phyloP scores from a whole-genome alignment of 495 filamentous ascomycete genomes.

The Sabuloglossum arenarium region DNA sequence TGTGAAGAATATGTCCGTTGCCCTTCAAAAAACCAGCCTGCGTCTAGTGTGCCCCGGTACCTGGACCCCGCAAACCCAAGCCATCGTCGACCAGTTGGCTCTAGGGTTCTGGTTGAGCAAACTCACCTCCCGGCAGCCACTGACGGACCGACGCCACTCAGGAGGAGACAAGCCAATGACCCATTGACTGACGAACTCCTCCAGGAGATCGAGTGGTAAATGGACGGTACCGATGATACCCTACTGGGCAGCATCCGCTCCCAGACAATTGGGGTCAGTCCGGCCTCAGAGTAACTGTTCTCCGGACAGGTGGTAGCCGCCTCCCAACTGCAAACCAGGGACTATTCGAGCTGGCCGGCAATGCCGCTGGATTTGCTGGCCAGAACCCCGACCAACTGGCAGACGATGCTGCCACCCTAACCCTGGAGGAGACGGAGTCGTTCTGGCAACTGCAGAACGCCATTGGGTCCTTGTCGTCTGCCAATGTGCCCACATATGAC shows the following conservation, averaged over 20 bases:
- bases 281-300: background rate
- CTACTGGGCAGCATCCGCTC: background rate
- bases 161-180: too few species aligned
- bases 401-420: background rate
- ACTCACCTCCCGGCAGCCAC: too few species aligned
- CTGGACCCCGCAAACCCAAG: too few species aligned
- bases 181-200: background rate
- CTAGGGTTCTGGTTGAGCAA: too few species aligned
- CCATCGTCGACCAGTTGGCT: too few species aligned
- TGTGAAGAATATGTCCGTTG: too few species aligned
- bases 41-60: too few species aligned
- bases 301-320: background rate
- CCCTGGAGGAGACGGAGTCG: background rate
- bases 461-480: background rate
- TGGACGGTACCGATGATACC: background rate
- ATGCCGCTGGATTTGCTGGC: background rate
- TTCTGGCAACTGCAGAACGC: background rate
- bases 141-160: too few species aligned
- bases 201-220: background rate
- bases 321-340: background rate
- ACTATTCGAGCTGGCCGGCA: slow-evolving; percentile 12
- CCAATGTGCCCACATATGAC: background rate
- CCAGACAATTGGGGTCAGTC: background rate
- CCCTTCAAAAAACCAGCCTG: too few species aligned
- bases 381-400: background rate